These are phyloP conservation scores for Kwoniella mangroviensis DNA, from an alignment of 768 basidiomycete genomes.

Conservation along the genomic window DNA sequence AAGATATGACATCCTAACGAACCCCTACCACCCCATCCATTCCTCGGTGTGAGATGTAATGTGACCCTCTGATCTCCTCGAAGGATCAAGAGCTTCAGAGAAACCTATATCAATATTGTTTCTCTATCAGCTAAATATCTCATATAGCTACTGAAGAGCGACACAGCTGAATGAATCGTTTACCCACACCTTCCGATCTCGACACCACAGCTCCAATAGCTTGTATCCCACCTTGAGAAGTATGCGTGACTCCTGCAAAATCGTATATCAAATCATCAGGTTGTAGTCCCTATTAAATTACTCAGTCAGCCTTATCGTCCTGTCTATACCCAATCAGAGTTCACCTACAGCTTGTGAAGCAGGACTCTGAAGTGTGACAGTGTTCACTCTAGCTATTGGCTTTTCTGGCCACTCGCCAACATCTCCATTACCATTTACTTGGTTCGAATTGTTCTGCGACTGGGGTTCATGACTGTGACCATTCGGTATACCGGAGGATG, in stretches of 20 bases:
- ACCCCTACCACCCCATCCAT: conserved; percentile 86
- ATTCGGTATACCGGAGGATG: conserved; percentile 6
- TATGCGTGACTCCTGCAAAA: conserved; percentile 65
- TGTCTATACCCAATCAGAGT: not conserved
- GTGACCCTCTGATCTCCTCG: conserved; percentile 50
- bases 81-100: conserved; percentile 32
- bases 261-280: conserved; percentile 37
- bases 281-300: conserved; percentile 26
- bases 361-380: conserved; percentile 78
- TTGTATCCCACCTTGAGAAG: conserved; percentile 71
- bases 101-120: conserved; percentile 6
- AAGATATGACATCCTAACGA: conserved; percentile 68
- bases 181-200: conserved; percentile 75
- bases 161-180: not conserved
- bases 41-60: conserved; percentile 69
- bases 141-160: not conserved
- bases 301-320: not conserved
- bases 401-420: conserved; percentile 28
- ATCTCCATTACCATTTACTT: conserved; percentile 48
- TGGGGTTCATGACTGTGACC: not conserved
- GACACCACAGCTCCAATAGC: conserved; percentile 75
- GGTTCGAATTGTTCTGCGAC: conserved; percentile 25
- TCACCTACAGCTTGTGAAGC: conserved; percentile 75
- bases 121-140: no score
- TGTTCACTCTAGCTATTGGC: conserved; percentile 77